Evolutionary conservation across 805 yeast genomes (phyloP), one percentile per base, ranked within the genome.

Genomic region (Candida ipomoeae): DNA sequence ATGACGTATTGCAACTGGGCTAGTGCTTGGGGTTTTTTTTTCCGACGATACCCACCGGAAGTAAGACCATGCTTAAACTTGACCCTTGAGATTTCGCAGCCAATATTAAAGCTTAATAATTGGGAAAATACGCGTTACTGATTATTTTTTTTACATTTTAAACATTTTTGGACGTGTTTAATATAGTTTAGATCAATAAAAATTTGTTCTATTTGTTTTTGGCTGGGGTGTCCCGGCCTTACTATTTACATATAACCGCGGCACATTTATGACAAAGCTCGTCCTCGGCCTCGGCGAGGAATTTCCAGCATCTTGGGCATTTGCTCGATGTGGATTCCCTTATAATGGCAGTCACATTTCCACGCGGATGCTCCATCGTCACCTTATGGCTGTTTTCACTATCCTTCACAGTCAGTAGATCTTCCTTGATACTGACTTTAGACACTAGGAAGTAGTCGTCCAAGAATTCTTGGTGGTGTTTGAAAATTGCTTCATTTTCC

Each of bases 241-340:
- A 41, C 58, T 64, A 62, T 57, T 49, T 55, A 59, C 65, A 58
- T 73, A 71, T 61, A 32, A 77, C 83, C 1, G 58, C 55, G 11
- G 68, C 66, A 69, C 98, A 92, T 57, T 94, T 78, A 1, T 48
- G 39, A 65, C 99, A 92, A 29, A 90, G 69, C 1, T 64, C 65
- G 10, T 81, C 81, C 34, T 76, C 82, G 0, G 54, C 58, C 0
- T 61, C 66, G 0, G 95, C 72, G 6, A 79, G 80, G 62, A 69
- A 83, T 61, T 88, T 88, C 99, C 99, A 94, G 68, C 99, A 94
- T 63, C 99, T 79, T 6, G 96, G 96, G 64, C 99, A 94, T 61
- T 90, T 90, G 47, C 69, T 68, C 1, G 71, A 61, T 0, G 59
- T 48, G 0, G 89, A 77, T 4, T 74, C 72, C 6, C 73, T 66